Base-by-base conservation (phyloP, 2,329 filamentous ascomycete genomes). In the Grosmannia penicillata region DNA sequence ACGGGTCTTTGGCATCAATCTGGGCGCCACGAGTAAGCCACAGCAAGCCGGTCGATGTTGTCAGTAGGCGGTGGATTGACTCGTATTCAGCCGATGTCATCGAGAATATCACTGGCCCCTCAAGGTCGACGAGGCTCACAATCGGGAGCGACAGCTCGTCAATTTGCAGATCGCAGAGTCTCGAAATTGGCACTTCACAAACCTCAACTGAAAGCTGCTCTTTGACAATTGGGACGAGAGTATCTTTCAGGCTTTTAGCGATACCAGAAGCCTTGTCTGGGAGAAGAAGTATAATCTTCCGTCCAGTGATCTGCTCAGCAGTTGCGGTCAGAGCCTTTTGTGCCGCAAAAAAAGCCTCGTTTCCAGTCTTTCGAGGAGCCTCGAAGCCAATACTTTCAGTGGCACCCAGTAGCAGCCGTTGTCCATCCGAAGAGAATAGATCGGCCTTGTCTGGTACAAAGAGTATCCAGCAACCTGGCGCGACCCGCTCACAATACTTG, bases 21-120 rank as follows among this genome's bases (percentile, higher is more conserved):
- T 63, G 58, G 2, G 61, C 63, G 4, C 60, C 61, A 0, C 52
- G 51, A 0, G 65, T 65, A 15, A 69, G 43, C 67, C 69, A 74
- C 1, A 73, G 33, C 2, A 72, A 45, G 3, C 59, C 55, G 14
- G 53, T 56, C 1, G 60, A 52, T 2, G 37, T 38, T 5, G 49
- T 46, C 3, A 66, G 48, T 14, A 74, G 47, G 0, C 47, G 44
- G 22, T 63, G 57, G 22, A 74, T 57, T 2, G 47, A 29, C 1
- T 54, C 37, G 43, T 69, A 74, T 5, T 58, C 49, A 0, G 46
- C 10, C 9, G 58, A 48, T 2, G 45, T 47, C 55, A 68, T 64
- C 25, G 51, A 40, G 43, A 61, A 64, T 22, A 70, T 39, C 2
- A 55, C 37, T 6, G 53, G 43, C 1, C 40, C 21, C 5, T 47